Evolutionary conservation across 1,284 basidiomycete genomes (phyloP), one percentile per base, ranked within the genome.

Genomic region (Coriolopsis trogii): DNA sequence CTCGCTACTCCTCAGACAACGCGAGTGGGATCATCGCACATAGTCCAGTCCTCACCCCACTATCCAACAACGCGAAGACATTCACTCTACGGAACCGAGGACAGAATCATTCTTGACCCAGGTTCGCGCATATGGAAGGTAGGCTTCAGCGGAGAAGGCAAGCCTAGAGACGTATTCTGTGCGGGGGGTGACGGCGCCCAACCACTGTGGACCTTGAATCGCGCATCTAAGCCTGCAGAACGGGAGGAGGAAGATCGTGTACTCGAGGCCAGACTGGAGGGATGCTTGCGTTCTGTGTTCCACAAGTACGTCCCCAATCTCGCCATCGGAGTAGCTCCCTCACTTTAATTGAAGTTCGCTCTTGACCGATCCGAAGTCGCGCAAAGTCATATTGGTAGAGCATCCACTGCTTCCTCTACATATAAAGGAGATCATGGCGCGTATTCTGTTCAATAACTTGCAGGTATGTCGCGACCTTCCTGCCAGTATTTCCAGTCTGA

Each of bases 321-420:
- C 30, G 34, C 33, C 42, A 37, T 24, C 34, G 51, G 18, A 34
- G 23, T 29, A 40, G 42, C 33, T 33, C 41, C 57, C 57, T 59
- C 51, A 51, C 47, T 41, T 41, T 20, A 49, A 46, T 41, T 41
- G 64, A 58, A 95, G 94, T 63, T 89, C 93, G 50, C 79, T 99
- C 39, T 79, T 98, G 69, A 90, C 91, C 55, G 97, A 98, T 67
- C 90, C 95, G 0, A 96, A 94, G 69, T 87, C 92, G 29, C 83
- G 96, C 42, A 97, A 96, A 69, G 88, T 99, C 50, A 91, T 98
- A 43, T 66, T 99, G 23, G 77, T 96, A 6, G 95, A 98, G 70
- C 90, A 93, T 66, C 91, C 96, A 0, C 74, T 97, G 41, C 74
- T 97, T 10, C 92, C 95, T 0, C 71, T 91, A 2, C 81, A 87